Base-by-base conservation (phyloP, 2,329 filamentous ascomycete genomes). In the Bipolaris bicolor region DNA sequence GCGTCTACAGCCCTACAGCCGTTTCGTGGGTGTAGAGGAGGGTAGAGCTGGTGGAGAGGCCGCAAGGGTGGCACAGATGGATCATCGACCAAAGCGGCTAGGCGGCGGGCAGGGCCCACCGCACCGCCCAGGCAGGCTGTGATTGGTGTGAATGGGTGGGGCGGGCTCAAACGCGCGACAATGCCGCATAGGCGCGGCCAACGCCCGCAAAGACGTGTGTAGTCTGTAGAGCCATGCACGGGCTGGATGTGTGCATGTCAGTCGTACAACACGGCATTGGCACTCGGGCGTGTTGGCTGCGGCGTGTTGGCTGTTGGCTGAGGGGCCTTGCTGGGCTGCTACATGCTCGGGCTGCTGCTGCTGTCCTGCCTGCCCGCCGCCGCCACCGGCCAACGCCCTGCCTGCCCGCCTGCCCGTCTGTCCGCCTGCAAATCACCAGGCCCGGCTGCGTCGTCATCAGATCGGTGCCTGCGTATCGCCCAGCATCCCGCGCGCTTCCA, bases 1-100 rank as follows among this genome's bases (percentile, higher is more conserved):
- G 63, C 65, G 64, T 72, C 62, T 72, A 62, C 61, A 69, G 69
- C 66, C 64, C 66, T 67, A 73, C 58, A 67, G 62, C 45, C 50
- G 53, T 55, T 61, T 52, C 52, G 50, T 56, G 61, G 62, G 58
- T 57, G 63, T 66, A 58, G 54, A 57, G 69, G 68, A 66, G 69
- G 70, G 67, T 58, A 52, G 54, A 51, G 43, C 37, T 57, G 45
- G 55, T 57, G 33, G 53, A 52, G 45, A 55, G 56, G 50, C n/a
- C 47, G 31, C 63, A 47, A 63, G 66, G 67, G 48, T 62, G 52
- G 65, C 58, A 60, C 41, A 54, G 58, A 49, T 59, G 53, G 63
- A 49, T 64, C 59, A 69, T 67, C 62, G 36, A 60, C 64, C 51
- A 50, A 61, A 60, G 57, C 50, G 55, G 65, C 62, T 71, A 69